These are phyloP conservation scores for Carpediemonas membranifera DNA, from an alignment of 78 protist genomes.

Conservation along the genomic window DNA sequence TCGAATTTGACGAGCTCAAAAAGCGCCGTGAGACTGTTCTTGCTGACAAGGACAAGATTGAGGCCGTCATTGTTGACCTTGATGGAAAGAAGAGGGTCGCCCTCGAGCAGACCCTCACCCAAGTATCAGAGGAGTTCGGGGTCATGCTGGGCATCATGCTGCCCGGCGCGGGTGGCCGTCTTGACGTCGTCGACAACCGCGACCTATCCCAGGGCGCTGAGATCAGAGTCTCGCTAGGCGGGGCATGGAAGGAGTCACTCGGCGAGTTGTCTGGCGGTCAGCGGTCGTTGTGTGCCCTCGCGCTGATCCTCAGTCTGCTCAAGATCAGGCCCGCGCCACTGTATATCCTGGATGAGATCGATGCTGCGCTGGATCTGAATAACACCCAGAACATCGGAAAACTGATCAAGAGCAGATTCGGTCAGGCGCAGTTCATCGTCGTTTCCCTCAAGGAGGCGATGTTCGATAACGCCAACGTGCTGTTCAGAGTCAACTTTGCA, in stretches of 20 bases:
- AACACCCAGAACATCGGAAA: slow-evolving; percentile 91
- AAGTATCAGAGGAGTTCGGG: neutral
- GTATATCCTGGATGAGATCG: slow-evolving; percentile 98
- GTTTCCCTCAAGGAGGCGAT: slow-evolving; percentile 69
- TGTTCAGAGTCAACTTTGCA: slow-evolving; percentile 74
- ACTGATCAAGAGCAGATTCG: slow-evolving; percentile 40
- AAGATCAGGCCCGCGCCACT: slow-evolving; percentile 89
- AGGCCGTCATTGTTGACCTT: slow-evolving; percentile 58
- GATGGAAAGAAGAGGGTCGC: slow-evolving; percentile 79
- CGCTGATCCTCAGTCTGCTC: slow-evolving; percentile 5
- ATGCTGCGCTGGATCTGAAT: slow-evolving; percentile 94
- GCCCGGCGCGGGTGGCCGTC: neutral
- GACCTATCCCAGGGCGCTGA: neutral
- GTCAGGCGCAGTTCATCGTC: slow-evolving; percentile 50
- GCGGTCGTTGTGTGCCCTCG: slow-evolving; percentile 14
- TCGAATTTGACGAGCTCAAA: too few relatives aligned
- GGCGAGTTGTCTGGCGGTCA: slow-evolving; percentile 95
- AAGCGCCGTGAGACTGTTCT: neutral
- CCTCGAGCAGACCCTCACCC: slow-evolving; percentile 42
- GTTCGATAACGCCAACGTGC: slow-evolving; percentile 71
- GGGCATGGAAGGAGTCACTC: slow-evolving; percentile 81
- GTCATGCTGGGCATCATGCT: neutral
- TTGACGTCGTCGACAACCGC: neutral
- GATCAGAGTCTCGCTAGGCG: slow-evolving; percentile 80
- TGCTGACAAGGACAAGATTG: slow-evolving; percentile 81